A percentile compares a stretch with the other conserved stretches of the same genome.
These are phyloP conservation scores for Erigeron philadelphicus DNA, from an alignment of 140 eudicot species.

Conservation along the genomic window DNA sequence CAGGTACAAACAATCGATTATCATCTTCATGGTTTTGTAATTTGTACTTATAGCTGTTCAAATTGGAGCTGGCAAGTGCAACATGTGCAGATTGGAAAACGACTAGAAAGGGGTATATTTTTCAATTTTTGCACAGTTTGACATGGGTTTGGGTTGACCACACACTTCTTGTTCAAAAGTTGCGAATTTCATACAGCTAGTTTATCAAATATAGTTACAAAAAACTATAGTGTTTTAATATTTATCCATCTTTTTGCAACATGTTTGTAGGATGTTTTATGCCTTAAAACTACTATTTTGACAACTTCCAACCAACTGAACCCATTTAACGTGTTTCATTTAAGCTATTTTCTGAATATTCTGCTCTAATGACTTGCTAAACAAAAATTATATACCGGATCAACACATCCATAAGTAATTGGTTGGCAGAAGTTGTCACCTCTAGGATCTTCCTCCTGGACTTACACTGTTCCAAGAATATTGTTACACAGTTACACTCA, in stretches of 20 bases:
- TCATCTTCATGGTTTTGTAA: conserved; percentile 2
- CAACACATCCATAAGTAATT: background rate
- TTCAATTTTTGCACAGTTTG: background rate
- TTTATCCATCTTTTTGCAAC: too few species aligned
- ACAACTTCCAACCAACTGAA: too few species aligned
- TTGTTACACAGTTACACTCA: background rate
- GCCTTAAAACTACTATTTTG: too few species aligned
- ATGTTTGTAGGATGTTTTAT: too few species aligned
- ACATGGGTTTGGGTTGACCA: background rate
- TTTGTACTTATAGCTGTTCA: background rate
- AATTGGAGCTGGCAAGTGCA: too few species aligned
- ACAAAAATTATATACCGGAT: background rate
- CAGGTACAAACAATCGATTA: conserved; percentile 35
- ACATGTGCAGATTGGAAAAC: background rate
- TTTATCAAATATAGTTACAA: too few species aligned
- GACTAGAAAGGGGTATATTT: background rate
- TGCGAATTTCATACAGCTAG: too few species aligned
- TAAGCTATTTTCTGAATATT: background rate
- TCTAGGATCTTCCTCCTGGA: background rate
- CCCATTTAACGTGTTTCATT: too few species aligned
- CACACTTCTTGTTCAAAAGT: background rate
- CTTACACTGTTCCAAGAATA: background rate
- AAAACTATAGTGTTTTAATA: too few species aligned
- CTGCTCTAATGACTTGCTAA: background rate
- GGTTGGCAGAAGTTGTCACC: background rate